Evolutionary conservation across 495 filamentous ascomycete genomes (phyloP), one percentile per base, ranked within the genome.

Genomic region (Hyaloscypha hepaticicola): DNA sequence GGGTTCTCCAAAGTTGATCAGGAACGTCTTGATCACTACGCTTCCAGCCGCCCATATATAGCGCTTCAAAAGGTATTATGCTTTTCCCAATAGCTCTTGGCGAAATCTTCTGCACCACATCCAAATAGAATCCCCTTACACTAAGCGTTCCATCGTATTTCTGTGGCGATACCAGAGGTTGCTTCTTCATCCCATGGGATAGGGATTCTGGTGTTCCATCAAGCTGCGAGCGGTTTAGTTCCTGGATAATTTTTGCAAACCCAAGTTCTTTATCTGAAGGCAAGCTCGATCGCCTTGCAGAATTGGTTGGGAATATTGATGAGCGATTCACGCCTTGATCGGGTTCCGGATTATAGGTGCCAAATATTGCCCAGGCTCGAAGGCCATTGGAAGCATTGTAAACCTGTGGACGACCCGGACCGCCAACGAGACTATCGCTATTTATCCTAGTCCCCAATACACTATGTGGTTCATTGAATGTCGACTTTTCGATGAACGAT

Each of bases 341-440:
- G n/a, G n/a, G n/a, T n/a, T n/a, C n/a, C n/a, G n/a, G n/a, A n/a
- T n/a, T n/a, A n/a, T n/a, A n/a, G n/a, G n/a, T n/a, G 7, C 25
- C 12, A 58, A 55, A 66, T 50, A 51, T 33, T 4, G 11, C 5
- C 50, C 41, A 45, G 7, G 64, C 29, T 45, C 33, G 28, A n/a
- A 61, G 25, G 22, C 29, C 19, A 57, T 5, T 21, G 26, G 8
- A 26, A 12, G 64, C 64, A 31, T 56, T 60, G 25, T 66, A 61
- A 22, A 7, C 56, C n/a, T 56, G 27, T 29, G 55, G 48, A 26
- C 64, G 31, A 12, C 55, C 27, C 31, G 61, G 16, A 21, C 51
- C 14, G 24, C 66, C 69, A 51, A 72, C 61, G 52, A 65, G 27
- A 65, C 64, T 58, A 63, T 65, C 52, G 57, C 60, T 26, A 62